A percentile compares a stretch with the other conserved stretches of the same genome.
Conservation (phyloP, 306 rosid genomes). For the Astragalus glycyphyllos region DNA sequence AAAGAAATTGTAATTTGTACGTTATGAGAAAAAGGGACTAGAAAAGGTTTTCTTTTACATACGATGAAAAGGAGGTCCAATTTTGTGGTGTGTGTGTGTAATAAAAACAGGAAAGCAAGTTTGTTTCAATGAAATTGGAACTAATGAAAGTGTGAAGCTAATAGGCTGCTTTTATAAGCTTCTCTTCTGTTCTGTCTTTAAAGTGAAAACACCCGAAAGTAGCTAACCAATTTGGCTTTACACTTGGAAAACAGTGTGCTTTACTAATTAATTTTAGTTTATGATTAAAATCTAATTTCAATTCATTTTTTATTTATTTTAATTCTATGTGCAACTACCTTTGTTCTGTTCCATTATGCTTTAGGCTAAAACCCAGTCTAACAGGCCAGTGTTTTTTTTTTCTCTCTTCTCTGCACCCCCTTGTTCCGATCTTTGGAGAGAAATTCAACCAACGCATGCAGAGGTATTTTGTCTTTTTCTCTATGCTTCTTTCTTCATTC, state of each 20-base stretch:
- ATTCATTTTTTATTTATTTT: conserved; percentile 2
- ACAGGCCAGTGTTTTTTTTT: neutral
- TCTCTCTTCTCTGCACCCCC: neutral
- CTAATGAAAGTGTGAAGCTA: conserved; percentile 47
- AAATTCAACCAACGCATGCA: conserved; percentile 32
- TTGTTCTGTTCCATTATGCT: conserved; percentile 29
- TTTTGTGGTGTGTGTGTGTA: conserved; percentile 45
- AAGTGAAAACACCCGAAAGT: conserved; percentile 57
- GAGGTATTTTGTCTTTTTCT: conserved; percentile 36
- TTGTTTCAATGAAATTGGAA: conserved; percentile 26
- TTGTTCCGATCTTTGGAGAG: conserved; percentile 21
- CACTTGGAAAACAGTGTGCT: conserved; percentile 55
- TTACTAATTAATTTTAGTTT: conserved; percentile 33
- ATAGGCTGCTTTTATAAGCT: conserved; percentile 62
- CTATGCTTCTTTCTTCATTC: conserved; percentile 5
- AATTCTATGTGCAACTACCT: conserved; percentile 20
- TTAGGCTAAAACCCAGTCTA: conserved; percentile 25
- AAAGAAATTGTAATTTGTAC: conserved; percentile 16
- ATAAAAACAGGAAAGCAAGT: conserved; percentile 46
- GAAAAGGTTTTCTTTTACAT: conserved; percentile 35
- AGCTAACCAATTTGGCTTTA: conserved; percentile 57
- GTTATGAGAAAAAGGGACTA: conserved; percentile 29
- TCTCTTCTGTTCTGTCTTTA: conserved; percentile 53
- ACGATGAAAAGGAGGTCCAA: conserved; percentile 43
- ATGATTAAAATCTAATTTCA: conserved; percentile 25